Evolutionary conservation across 1,139 yeast genomes (phyloP), one percentile per base, ranked within the genome.

Genomic region (Protomyces inundatus): DNA sequence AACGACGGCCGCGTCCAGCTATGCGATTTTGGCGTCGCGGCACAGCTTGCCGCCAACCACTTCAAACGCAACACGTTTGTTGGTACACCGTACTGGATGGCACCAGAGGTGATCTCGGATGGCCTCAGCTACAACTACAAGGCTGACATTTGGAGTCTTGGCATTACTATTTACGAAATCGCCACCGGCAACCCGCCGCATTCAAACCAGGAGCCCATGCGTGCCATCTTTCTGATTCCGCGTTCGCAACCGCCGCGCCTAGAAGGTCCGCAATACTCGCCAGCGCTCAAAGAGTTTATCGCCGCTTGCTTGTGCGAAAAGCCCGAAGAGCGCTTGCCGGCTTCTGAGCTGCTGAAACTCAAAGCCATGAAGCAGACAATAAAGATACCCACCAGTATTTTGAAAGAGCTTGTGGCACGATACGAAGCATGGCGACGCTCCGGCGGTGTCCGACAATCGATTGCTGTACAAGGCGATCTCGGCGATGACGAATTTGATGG

Each of bases 21-120:
- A 57, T 93, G 98, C 80, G 99, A 93, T 75, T 93, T 93, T 77
- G 99, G 99, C 39, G 98, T 93, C 14, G 98, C 98, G 0, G 97
- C 98, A 1, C 95, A 90, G 73, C 79, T 91, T 48, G 84, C 95
- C 0, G 81, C 91, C n/a, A 83, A 86, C 51, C 85, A 86, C 39
- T 75, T 85, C 58, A 88, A 91, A 72, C 81, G 98, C 71, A 89
- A 93, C 52, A 93, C 98, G 0, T 90, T 93, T 84, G 98, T 96
- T 0, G 99, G 99, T 4, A 95, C 99, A 0, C 98, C 98, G 0
- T 95, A 91, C 74, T 95, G 99, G 99, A 95, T 95, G 99, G 98
- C 98, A 0, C 98, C 98, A 0, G 98, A 93, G 74, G 98, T 93
- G 34, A 93, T 93, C 54, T 83, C 91, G 73, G 98, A 93, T 73